Evolutionary conservation across 495 filamentous ascomycete species (phyloP), one percentile per base, ranked within the genome.

Genomic region (Aspergillus funiculosus): DNA sequence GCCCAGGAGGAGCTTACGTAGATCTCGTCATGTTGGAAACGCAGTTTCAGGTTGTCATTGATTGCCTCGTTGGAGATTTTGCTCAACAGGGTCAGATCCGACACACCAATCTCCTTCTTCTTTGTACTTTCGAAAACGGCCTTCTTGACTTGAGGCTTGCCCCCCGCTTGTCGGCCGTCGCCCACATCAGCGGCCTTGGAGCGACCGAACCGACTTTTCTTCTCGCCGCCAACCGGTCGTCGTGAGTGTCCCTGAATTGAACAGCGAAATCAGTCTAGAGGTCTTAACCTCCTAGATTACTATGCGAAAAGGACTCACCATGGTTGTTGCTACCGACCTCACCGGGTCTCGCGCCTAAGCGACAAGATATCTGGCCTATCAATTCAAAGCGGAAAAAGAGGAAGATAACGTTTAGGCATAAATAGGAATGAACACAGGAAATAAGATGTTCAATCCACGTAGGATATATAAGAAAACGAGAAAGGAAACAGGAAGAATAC

Each of bases 51-150:
- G 66, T 99, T 99, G 45, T 96, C 91, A 68, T 99, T 99, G 72
- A 99, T 99, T 13, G 90, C 89, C 64, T 99, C 94, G 61, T 97
- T 95, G 48, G 89, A 92, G 49, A 99, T 92, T 70, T 97, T 96
- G 71, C 88, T 94, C 56, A 99, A 85, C 49, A 99, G 74, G 4
- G 94, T 99, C 54, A 99, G 76, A 75, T 99, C 94, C 14, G 94
- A 95, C 20, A 99, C 91, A 43, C 94, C 94, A 51, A 97, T 91
- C 67, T 97, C 89, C 79, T 95, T 97, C 81, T 96, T 97, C 78
- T 95, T 96, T 41, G 81, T 86, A 17, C 78, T 89, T 67, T 99
- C 94, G 66, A 91, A 99, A 17, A 83, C 83, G 37, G 94, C 94
- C 72, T 96, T 97, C 69, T 89, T 91, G 52, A 94, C 85, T 67